Evolutionary conservation across 2,329 filamentous ascomycete species (phyloP).

Genomic region (Piedraia hortae): DNA sequence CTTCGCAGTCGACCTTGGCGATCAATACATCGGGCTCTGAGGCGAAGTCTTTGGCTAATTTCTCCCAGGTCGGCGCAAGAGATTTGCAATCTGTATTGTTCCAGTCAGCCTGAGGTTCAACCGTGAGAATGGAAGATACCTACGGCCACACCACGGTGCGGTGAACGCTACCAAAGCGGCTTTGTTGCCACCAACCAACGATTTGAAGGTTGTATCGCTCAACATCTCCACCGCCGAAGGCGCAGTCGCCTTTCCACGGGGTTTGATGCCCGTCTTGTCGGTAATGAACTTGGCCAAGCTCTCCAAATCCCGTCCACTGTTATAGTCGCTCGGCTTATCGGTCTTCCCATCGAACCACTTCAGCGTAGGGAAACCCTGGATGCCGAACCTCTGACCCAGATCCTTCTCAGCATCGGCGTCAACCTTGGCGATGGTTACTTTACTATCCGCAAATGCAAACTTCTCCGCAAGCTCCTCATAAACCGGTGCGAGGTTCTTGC

Average conservation of each 20-base stretch:
- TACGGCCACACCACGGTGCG: conserved; percentile 94
- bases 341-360: conserved; percentile 90
- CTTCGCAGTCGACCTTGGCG: conserved; percentile 88
- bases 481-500: conserved; percentile 84
- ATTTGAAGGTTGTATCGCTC: conserved; percentile 51
- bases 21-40: conserved; percentile 55
- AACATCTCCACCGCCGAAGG: conserved; percentile 56
- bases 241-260: conserved; percentile 43
- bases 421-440: conserved; percentile 78
- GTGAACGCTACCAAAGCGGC: conserved; percentile 89
- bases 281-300: conserved; percentile 53
- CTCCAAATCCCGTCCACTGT: conserved; percentile 63
- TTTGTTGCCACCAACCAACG: conserved; percentile 57
- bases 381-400: conserved; percentile 60
- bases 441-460: conserved; percentile 46
- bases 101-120: conserved; percentile 1
- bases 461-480: conserved; percentile 67
- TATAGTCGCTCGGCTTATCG: conserved; percentile 60
- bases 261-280: conserved; percentile 64
- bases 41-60: conserved; percentile 53
- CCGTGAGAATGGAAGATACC: conserved; percentile 17
- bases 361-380: conserved; percentile 86
- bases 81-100: conserved; percentile 61
- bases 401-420: conserved; percentile 74
- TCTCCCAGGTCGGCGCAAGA: conserved; percentile 76